Evolutionary conservation across 345 rosid genomes (phyloP).

Genomic region (Hevea brasiliensis): DNA sequence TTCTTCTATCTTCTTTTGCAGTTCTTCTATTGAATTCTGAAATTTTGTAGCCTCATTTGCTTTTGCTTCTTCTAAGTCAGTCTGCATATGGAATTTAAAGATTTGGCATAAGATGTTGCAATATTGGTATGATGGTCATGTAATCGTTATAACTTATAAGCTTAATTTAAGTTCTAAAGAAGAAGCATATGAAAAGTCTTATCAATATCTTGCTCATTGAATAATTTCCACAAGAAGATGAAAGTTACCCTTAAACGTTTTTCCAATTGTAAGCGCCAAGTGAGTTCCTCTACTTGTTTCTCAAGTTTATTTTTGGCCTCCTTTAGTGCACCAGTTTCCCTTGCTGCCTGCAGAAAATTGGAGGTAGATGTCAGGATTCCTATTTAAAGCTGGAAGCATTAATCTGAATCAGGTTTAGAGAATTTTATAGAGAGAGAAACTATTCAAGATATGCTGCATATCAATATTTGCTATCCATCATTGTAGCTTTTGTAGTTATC

Average conservation of each 20-base stretch:
- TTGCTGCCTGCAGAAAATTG: slow-evolving; percentile 39
- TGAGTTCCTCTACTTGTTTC: slow-evolving; percentile 51
- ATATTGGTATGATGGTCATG: not conserved
- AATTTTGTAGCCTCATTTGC: slow-evolving; percentile 44
- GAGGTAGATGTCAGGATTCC: not conserved
- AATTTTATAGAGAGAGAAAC: not conserved
- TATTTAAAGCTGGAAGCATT: not conserved
- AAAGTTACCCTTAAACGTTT: slow-evolving; percentile 46
- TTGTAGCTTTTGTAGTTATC: not conserved
- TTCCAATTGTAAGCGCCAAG: slow-evolving; percentile 51
- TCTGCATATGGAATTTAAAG: slow-evolving; percentile 28
- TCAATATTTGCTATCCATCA: not conserved
- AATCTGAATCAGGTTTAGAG: not conserved
- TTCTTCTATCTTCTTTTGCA: slow-evolving; percentile 49
- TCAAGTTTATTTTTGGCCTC: slow-evolving; percentile 56
- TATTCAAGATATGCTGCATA: not conserved
- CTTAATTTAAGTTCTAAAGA: not conserved
- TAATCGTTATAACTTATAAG: not conserved
- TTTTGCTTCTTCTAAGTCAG: slow-evolving; percentile 51
- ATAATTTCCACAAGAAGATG: slow-evolving; percentile 6
- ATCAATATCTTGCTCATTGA: not conserved
- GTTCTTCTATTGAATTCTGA: slow-evolving; percentile 36
- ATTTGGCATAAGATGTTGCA: not conserved
- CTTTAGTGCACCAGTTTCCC: slow-evolving; percentile 51
- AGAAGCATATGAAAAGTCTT: not conserved